Percentiles rank a stretch among this genome's conserved stretches.
These are phyloP conservation scores for Pythium pyrilobum DNA, from an alignment of 352 stramenopile species.

Conservation along the genomic window DNA sequence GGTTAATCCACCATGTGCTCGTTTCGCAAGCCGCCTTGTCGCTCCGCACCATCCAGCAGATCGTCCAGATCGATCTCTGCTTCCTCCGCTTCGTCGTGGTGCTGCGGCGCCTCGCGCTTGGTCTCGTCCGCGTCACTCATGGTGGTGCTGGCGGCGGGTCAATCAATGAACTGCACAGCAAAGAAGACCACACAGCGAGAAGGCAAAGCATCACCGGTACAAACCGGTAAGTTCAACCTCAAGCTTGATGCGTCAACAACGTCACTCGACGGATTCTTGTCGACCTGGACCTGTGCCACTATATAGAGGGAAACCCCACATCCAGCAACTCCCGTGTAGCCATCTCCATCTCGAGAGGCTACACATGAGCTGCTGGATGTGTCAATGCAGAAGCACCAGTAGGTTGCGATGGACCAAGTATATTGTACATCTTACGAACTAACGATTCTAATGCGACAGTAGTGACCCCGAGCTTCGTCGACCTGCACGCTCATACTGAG, in stretches of 20 bases:
- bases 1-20: too few species aligned
- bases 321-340: neutral
- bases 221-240: slow-evolving; percentile 21
- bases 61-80: slow-evolving; percentile 77
- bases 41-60: slow-evolving; percentile 56
- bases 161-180: neutral
- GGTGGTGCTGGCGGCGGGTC: neutral
- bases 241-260: slow-evolving; percentile 20
- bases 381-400: too few species aligned
- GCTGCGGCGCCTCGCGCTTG: slow-evolving; percentile 9
- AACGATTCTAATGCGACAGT: slow-evolving; percentile 19
- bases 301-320: neutral
- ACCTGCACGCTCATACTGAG: slow-evolving; percentile 6
- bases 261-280: neutral
- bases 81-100: slow-evolving; percentile 13
- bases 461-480: slow-evolving; percentile 12
- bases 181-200: neutral
- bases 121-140: slow-evolving; percentile 21
- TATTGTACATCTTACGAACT: too few species aligned
- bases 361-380: too few species aligned
- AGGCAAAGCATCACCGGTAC: neutral
- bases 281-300: neutral
- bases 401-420: too few species aligned
- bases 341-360: neutral
- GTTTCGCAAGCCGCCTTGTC: neutral